Base-by-base conservation (phyloP, 2,329 filamentous ascomycete species). In the Fusarium tjaetaba region DNA sequence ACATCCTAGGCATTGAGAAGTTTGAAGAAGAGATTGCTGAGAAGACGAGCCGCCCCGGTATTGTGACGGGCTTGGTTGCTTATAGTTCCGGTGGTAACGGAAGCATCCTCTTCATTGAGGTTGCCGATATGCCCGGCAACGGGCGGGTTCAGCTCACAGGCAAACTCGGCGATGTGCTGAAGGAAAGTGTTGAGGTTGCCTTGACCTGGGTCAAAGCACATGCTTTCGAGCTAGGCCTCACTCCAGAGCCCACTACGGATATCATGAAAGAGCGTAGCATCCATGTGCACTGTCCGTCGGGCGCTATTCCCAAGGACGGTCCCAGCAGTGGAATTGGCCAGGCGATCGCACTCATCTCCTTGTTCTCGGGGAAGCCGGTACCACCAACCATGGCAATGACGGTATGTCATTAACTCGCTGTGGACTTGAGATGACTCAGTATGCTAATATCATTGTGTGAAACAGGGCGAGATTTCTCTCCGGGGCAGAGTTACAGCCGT, bases 191-290 rank as follows among this genome's bases (percentile, higher is more conserved):
- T 46, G 96, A 98, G 82, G 96, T 99, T 26, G 96, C 96, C 16
- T 88, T 98, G 39, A 96, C 93, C 22, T 99, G 96, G 96, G 96
- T 99, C 58, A 98, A 98, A 83, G 94, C 94, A 8, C 96, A 99
- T 81, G 95, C 96, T 6, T 98, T 93, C 79, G 94, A 97, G 79
- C 88, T 99, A 18, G 95, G 95, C 15, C 86, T 99, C 45, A 95
- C 94, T 8, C 87, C 91, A 64, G 91, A 95, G 71, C 92, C 93
- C 14, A 90, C 90, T 61, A 93, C 96, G 75, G 96, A 99, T 81
- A 95, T 99, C 79, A 98, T 98, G 95, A 96, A 96, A 85, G 92
- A 93, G 78, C 92, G 96, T 71, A 95, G 92, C 82, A 92, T 99
- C 70, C 96, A 99, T 80, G 95, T 99, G 14, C 96, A 99, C 83